Base-by-base conservation (phyloP, 2,329 filamentous ascomycete species). In the Beauveria rudraprayagi region DNA sequence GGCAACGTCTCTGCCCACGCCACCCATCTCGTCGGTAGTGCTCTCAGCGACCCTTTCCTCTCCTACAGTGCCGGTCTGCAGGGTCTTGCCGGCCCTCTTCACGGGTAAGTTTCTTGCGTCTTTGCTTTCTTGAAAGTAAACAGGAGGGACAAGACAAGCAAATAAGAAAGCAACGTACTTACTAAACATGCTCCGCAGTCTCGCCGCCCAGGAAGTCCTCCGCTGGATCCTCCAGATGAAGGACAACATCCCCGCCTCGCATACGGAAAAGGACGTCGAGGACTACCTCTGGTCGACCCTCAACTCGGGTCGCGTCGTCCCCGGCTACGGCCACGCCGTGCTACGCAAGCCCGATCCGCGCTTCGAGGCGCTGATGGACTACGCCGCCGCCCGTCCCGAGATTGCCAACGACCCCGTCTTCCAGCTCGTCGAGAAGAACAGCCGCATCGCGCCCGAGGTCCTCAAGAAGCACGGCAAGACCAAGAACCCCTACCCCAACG, bases 211-310 rank as follows among this genome's bases (percentile, higher is more conserved):
- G 76, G 94, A 99, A 74, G 94, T 97, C 43, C 86, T 99, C 64
- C 90, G 94, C 71, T 99, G 92, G 90, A 95, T 97, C 69, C 75
- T 97, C 60, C 89, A 96, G 75, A 97, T 99, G 94, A 90, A 96
- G 79, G 86, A 92, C 51, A 78, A 85, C 67, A 93, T 99, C 64
- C 91, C 92, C 62, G 80, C 81, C 56, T 83, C 83, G 59, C 93
- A 93, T 79, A 86, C 83, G 5, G 89, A 94, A 65, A 78, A 89
- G 66, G 90, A 96, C 67, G 88, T 99, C 66, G 88, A 87, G 67
- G 84, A 90, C 69, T 97, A 97, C 77, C 86, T 97, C 63, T 97
- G 93, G 93, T 83, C 84, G 8, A 95, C 92, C 0, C 87, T 97
- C 67, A 95, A 96, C 75, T 94, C 91, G 14, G 93, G 93, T 66